phyloP scores from a whole-genome alignment of 495 filamentous ascomycete species.

The Hypoxylon rickii region DNA sequence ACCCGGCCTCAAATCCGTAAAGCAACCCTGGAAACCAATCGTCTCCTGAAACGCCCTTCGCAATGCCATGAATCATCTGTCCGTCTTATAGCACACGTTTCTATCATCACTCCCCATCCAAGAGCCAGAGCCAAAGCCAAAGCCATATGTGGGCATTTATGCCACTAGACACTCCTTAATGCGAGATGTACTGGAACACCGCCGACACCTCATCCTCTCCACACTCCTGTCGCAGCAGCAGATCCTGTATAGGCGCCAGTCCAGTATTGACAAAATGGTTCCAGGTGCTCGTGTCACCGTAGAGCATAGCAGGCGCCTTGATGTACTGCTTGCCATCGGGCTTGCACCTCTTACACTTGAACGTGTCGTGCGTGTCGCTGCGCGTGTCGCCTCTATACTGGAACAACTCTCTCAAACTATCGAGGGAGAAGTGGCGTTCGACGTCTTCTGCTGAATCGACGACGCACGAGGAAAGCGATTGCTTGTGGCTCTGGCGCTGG shows the following conservation, averaged over 20 bases:
- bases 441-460: slow-evolving; percentile 97
- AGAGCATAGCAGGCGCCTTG: slow-evolving; percentile 91
- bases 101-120: not conserved
- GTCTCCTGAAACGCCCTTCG: not conserved
- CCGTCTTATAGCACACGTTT: not conserved
- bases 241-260: slow-evolving; percentile 83
- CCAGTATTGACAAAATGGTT: slow-evolving; percentile 90
- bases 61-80: not conserved
- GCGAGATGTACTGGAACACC: slow-evolving; percentile 98
- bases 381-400: slow-evolving; percentile 82
- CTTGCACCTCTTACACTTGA: slow-evolving; percentile 96
- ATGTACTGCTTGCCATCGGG: slow-evolving; percentile 83
- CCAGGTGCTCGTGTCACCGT: slow-evolving; percentile 98
- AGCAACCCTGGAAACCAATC: not conserved
- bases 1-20: not conserved
- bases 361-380: slow-evolving; percentile 97
- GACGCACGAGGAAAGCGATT: slow-evolving; percentile 94
- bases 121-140: slow-evolving; percentile 4
- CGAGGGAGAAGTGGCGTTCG: slow-evolving; percentile 91
- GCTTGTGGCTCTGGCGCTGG: slow-evolving; percentile 97
- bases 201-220: slow-evolving; percentile 80
- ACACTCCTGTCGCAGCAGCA: slow-evolving; percentile 87
- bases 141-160: too few relatives aligned
- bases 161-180: slow-evolving; percentile 43
- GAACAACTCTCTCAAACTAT: slow-evolving; percentile 88